A percentile compares a stretch with the other conserved stretches of the same genome.
These are phyloP conservation scores for Cotoneaster glaucophyllus DNA, from an alignment of 306 rosid species.

Conservation along the genomic window DNA sequence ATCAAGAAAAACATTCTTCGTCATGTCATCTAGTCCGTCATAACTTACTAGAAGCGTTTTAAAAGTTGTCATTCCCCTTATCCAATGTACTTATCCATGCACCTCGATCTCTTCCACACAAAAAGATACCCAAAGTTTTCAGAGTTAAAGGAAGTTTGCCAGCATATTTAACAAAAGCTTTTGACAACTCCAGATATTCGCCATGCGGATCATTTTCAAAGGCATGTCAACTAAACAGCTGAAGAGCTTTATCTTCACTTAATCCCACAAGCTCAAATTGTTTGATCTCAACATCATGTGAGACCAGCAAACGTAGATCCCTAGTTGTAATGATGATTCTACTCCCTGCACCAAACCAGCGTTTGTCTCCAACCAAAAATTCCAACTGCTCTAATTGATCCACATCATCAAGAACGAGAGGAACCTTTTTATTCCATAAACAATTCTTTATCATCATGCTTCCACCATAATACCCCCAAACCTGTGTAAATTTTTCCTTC, in stretches of 20 bases:
- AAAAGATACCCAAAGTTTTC: conserved; percentile 25
- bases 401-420: conserved; percentile 13
- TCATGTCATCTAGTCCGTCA: conserved; percentile 7
- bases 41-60: conserved; percentile 20
- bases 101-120: conserved; percentile 13
- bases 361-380: conserved; percentile 8
- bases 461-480: neutral
- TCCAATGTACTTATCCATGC: conserved; percentile 32
- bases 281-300: neutral
- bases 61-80: conserved; percentile 3
- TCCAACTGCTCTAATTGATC: conserved; percentile 23
- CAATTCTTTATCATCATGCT: neutral
- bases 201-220: neutral
- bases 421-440: conserved; percentile 12
- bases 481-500: neutral
- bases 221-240: conserved; percentile 1
- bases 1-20: conserved; percentile 24
- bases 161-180: neutral
- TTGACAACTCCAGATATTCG: neutral
- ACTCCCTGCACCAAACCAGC: conserved; percentile 15
- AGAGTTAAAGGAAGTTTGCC: conserved; percentile 26
- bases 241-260: neutral
- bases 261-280: neutral
- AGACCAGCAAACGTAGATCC: conserved; percentile 6
- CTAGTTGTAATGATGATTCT: conserved; percentile 31